Base-by-base conservation (phyloP, 2,329 filamentous ascomycete species). In the Mycosphaerelloides madeirae region DNA sequence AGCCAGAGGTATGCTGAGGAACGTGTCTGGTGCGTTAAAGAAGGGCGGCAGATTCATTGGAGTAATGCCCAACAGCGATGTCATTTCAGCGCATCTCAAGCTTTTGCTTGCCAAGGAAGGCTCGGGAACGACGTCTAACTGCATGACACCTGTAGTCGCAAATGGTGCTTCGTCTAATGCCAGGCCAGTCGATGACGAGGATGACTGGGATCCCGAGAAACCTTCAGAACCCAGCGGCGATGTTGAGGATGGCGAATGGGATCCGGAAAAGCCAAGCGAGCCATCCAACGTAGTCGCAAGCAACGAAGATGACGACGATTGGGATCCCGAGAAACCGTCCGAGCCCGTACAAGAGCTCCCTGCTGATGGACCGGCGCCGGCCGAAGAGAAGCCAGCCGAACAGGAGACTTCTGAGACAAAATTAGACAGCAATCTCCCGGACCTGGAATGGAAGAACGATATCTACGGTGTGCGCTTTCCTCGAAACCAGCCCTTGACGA, bases 41-140 rank as follows among this genome's bases (percentile, higher is more conserved):
- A 96, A 97, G 64, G 93, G 93, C 18, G 93, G 93, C 1, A 82
- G 89, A 29, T 94, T 98, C 67, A 84, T 98, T 45, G 93, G 93
- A 22, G 89, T 87, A 57, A 96, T 96, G 55, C 93, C 93, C n/a
- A 95, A 95, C 65, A 96, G 90, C 1, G 90, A 98, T 59, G 81
- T 95, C 38, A 84, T 97, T 45, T 84, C 85, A 50, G 77, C 81
- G 41, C 82, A 79, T 31, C 89, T 97, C n/a, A 79, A 80, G 44
- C 75, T 81, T 57, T 87, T 86, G 67, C 87, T 95, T 66, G 78
- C 80, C 53, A 68, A 72, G 51, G 63, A 56, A 63, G 66, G 31
- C 63, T 69, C 70, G 2, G 53, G 53, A 7, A 67, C 67, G 65
- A 64, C 52, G 56, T 64, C 58, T 9, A 46, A 48, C 13, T 43